Evolutionary conservation across 164 flowering plant genomes (phyloP).

Genomic region (Macadamia integrifolia): DNA sequence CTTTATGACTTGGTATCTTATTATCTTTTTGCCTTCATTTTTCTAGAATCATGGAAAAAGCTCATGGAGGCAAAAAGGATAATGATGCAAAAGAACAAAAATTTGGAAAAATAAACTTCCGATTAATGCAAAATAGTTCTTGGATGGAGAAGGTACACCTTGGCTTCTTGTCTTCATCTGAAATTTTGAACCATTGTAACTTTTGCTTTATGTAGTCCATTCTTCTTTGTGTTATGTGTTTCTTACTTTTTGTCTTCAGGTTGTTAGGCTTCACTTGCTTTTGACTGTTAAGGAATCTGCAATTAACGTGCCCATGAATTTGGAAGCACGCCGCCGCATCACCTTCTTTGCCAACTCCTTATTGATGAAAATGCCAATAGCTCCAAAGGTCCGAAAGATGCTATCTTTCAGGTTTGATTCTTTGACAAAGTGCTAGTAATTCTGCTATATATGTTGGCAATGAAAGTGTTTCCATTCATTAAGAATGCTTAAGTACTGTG

Average conservation of each 20-base stretch:
- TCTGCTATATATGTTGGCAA: background rate
- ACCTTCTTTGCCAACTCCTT: conserved; percentile 95
- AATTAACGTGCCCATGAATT: conserved; percentile 87
- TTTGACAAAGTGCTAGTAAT: background rate
- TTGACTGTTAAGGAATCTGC: conserved; percentile 96
- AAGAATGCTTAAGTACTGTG: no score
- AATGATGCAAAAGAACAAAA: conserved; percentile 46
- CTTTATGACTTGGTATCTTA: conserved; percentile 1
- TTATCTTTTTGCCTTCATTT: background rate
- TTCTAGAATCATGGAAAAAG: conserved; percentile 45
- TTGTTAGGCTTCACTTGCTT: conserved; percentile 80
- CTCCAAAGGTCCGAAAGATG: conserved; percentile 95
- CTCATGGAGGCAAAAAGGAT: conserved; percentile 17
- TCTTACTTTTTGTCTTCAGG: conserved; percentile 29
- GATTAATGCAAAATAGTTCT: conserved; percentile 30
- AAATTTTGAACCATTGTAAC: background rate
- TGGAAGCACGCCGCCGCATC: conserved; percentile 96
- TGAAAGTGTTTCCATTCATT: no score
- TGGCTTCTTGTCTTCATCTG: background rate
- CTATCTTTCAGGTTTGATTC: conserved; percentile 83
- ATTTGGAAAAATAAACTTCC: conserved; percentile 63
- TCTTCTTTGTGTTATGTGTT: background rate
- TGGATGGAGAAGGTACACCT: conserved; percentile 81
- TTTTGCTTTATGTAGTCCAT: no score
- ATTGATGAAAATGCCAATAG: conserved; percentile 91